phyloP scores from a whole-genome alignment of 306 rosid species.

The Ochetophila trinervis region DNA sequence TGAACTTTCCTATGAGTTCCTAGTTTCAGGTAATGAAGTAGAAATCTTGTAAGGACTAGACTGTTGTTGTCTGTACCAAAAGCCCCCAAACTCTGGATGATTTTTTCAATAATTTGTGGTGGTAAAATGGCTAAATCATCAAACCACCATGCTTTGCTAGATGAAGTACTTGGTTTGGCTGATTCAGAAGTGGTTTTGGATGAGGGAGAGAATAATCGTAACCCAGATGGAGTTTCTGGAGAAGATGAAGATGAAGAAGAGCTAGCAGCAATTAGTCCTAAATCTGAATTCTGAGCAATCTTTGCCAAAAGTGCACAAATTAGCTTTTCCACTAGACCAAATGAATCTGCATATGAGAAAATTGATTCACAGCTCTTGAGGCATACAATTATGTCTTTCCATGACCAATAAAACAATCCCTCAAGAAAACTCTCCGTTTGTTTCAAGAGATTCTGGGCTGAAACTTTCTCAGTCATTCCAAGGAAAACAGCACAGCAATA shows the following conservation, averaged over 20 bases:
- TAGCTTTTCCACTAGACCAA: constrained; percentile 55
- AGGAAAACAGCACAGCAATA: constrained; percentile 57
- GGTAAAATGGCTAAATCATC: constrained; percentile 59
- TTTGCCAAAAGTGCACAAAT: constrained; percentile 48
- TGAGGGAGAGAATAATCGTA: constrained; percentile 41
- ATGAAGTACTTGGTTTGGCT: constrained; percentile 30
- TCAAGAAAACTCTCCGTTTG: constrained; percentile 53
- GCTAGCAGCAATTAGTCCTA: constrained; percentile 21
- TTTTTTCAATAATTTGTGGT: constrained; percentile 55
- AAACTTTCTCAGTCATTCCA: constrained; percentile 54
- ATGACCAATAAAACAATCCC: constrained; percentile 54
- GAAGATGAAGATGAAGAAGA: constrained; percentile 54
- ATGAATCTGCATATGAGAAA: constrained; percentile 40
- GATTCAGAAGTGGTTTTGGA: constrained; percentile 42
- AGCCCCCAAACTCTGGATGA: constrained; percentile 44
- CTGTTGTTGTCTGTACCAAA: constrained; percentile 44
- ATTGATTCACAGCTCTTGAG: constrained; percentile 43
- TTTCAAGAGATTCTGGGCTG: constrained; percentile 47
- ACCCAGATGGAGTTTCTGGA: constrained; percentile 36
- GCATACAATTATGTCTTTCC: constrained; percentile 48
- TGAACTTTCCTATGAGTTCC: constrained; percentile 29
- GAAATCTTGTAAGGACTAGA: constrained; percentile 58
- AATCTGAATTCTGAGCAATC: constrained; percentile 51
- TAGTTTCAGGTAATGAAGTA: constrained; percentile 56
- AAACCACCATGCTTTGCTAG: constrained; percentile 73